Percentiles rank a stretch among this genome's conserved stretches.
phyloP scores from a whole-genome alignment of 768 basidiomycete species.

The Pisolithus tinctorius region DNA sequence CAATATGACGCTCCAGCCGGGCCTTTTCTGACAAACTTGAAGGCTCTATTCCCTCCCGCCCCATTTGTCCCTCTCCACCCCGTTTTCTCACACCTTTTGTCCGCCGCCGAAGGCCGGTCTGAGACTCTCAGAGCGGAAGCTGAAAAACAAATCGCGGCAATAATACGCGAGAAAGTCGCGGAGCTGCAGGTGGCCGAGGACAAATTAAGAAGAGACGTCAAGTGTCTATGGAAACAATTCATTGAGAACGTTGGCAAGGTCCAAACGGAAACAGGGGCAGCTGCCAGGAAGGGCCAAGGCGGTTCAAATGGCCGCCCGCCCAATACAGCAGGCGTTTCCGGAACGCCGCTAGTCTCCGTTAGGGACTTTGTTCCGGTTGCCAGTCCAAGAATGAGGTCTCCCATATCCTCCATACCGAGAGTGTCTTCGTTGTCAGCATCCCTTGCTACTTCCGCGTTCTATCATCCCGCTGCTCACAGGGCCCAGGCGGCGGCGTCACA shows the following conservation, averaged over 20 bases:
- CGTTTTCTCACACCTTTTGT: constrained; percentile 58
- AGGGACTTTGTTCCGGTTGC: constrained; percentile 52
- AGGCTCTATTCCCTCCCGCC: constrained; percentile 63
- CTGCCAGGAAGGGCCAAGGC: constrained; percentile 14
- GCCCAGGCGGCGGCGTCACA: constrained; percentile 11
- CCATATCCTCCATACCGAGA: constrained; percentile 33
- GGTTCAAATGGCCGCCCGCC: constrained; percentile 13
- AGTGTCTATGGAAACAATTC: constrained; percentile 57
- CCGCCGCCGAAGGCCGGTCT: constrained; percentile 50
- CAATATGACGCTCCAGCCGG: constrained; percentile 17
- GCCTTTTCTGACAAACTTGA: constrained; percentile 45
- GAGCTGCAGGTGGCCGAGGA: constrained; percentile 53
- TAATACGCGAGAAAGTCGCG: constrained; percentile 46
- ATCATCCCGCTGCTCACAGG: constrained; percentile 38
- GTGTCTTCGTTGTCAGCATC: constrained; percentile 68
- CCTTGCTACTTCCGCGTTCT: constrained; percentile 51
- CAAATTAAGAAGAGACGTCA: constrained; percentile 49
- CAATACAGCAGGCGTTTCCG: constrained; percentile 17
- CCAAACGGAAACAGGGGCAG: constrained; percentile 31
- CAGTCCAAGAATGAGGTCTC: constrained; percentile 30
- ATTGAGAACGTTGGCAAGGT: constrained; percentile 39
- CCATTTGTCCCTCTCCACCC: constrained; percentile 74
- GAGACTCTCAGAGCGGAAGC: constrained; percentile 47
- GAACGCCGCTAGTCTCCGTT: constrained; percentile 35
- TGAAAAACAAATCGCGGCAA: constrained; percentile 49